phyloP scores from a whole-genome alignment of 2,329 filamentous ascomycete species.

The Colletotrichum viniferum region DNA sequence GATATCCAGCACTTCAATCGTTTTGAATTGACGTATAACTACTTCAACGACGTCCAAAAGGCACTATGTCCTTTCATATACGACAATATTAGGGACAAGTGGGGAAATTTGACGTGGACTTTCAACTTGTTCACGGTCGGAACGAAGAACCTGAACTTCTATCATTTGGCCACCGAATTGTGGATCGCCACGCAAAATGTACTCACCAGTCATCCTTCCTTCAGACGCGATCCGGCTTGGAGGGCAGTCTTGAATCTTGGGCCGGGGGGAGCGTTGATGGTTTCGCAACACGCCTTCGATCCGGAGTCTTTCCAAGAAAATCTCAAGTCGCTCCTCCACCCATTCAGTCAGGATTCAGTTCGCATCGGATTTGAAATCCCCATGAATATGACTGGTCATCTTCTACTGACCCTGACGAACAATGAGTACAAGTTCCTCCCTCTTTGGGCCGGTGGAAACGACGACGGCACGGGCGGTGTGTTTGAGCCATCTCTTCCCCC shows the following conservation, averaged over 20 bases:
- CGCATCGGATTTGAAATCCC: slow-evolving; percentile 35
- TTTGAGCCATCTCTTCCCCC: slow-evolving; percentile 46
- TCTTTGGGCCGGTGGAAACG: slow-evolving; percentile 64
- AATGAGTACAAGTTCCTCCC: slow-evolving; percentile 68
- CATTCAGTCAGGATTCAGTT: slow-evolving; percentile 25
- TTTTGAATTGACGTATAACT: slow-evolving; percentile 27
- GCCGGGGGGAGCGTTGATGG: not conserved
- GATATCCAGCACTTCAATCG: slow-evolving; percentile 30
- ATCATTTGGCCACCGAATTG: not conserved
- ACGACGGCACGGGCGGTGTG: slow-evolving; percentile 57
- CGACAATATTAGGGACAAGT: slow-evolving; percentile 25
- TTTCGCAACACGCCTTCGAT: slow-evolving; percentile 8
- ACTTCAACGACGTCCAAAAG: slow-evolving; percentile 36
- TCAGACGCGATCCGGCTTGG: not conserved
- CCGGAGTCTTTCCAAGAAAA: not conserved
- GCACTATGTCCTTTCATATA: slow-evolving; percentile 42
- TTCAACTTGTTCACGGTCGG: not conserved
- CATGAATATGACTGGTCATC: slow-evolving; percentile 42
- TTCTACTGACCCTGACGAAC: slow-evolving; percentile 57
- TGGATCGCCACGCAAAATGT: not conserved
- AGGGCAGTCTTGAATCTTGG: not conserved
- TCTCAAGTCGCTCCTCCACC: not conserved
- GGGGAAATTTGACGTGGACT: not conserved
- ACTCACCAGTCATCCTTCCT: not conserved
- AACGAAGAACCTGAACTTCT: not conserved